phyloP scores from a whole-genome alignment of 129 eudicot species.

The Oenanthe sinensis region DNA sequence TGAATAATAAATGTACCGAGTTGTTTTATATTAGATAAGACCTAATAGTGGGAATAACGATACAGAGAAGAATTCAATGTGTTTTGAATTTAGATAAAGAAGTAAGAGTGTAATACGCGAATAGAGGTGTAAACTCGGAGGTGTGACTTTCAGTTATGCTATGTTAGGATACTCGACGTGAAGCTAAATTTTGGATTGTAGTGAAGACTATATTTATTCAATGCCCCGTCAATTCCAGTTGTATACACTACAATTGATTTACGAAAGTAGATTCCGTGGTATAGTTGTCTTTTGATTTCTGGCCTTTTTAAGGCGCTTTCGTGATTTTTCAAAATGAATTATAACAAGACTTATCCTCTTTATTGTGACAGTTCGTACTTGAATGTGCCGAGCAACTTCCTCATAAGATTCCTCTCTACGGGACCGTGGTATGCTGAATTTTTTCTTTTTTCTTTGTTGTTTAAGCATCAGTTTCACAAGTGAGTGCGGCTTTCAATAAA shows the following conservation, averaged over 20 bases:
- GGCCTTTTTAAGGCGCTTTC: background rate
- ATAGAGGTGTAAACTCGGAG: background rate
- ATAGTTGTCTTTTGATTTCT: background rate
- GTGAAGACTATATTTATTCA: background rate
- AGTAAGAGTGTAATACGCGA: no score
- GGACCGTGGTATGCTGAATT: constrained; percentile 60
- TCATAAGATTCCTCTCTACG: constrained; percentile 90
- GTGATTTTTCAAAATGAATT: background rate
- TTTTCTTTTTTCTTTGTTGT: background rate
- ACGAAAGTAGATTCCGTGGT: background rate
- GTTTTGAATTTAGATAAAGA: no score
- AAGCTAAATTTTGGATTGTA: background rate
- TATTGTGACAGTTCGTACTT: constrained; percentile 57
- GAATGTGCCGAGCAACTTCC: constrained; percentile 96
- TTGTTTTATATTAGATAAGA: background rate
- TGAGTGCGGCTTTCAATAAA: background rate
- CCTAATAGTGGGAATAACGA: no score
- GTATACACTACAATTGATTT: background rate
- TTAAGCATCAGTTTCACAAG: background rate
- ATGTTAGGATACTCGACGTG: background rate
- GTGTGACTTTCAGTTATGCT: background rate
- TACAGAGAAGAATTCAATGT: background rate
- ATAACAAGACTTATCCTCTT: background rate
- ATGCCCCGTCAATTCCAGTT: background rate
- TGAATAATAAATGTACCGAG: background rate